Evolutionary conservation across 176 grass and related monocot genomes (phyloP).

Genomic region (Tillandsia leiboldiana): DNA sequence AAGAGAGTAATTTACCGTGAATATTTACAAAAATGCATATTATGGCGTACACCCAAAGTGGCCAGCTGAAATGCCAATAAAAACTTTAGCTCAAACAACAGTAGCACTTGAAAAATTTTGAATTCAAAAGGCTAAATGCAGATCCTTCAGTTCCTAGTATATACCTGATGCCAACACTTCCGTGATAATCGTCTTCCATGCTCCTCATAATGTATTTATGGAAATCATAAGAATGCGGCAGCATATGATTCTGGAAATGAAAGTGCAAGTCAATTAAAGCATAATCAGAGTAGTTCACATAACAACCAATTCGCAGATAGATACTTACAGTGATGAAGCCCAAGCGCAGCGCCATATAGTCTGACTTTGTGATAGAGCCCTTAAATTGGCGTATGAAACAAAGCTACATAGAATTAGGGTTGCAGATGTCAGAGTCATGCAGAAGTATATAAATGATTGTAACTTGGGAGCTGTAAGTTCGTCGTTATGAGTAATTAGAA

Average conservation of each 20-base stretch:
- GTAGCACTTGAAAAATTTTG: not conserved
- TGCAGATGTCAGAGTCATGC: constrained; percentile 1
- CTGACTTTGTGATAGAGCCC: constrained; percentile 77
- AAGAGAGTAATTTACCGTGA: constrained; percentile 48
- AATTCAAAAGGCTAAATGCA: too few relatives aligned
- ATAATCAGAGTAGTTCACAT: not conserved
- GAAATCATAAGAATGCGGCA: constrained; percentile 84
- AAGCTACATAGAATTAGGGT: constrained; percentile 42
- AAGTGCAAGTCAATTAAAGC: not conserved
- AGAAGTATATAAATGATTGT: not conserved
- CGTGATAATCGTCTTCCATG: constrained; percentile 97
- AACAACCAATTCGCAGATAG: not conserved
- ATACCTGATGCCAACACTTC: constrained; percentile 87
- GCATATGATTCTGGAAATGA: constrained; percentile 65
- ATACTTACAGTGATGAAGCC: constrained; percentile 83
- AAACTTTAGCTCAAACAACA: constrained; percentile 18
- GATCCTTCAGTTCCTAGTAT: not conserved
- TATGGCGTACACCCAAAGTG: constrained; percentile 81
- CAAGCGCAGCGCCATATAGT: constrained; percentile 81
- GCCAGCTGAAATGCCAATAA: constrained; percentile 64
- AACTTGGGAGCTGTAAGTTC: too few relatives aligned
- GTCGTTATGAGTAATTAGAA: too few relatives aligned
- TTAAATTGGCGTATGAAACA: constrained; percentile 89
- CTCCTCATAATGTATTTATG: constrained; percentile 98
- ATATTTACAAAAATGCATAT: constrained; percentile 79